Evolutionary conservation across 257 asterid species (phyloP).

Genomic region (Fraxinus excelsior): DNA sequence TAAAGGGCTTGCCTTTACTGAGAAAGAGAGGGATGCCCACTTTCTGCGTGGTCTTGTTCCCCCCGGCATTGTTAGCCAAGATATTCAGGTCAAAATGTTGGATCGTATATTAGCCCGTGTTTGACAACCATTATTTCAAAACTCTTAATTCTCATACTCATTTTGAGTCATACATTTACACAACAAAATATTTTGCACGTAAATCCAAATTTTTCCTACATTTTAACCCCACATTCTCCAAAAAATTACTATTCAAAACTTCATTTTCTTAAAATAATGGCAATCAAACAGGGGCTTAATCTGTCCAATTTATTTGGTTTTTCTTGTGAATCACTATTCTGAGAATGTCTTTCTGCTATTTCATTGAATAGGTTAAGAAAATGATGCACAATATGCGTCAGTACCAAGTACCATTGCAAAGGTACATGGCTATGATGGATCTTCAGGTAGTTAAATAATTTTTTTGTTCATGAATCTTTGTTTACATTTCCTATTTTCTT

Average conservation of each 20-base stretch:
- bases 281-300: too few relatives aligned
- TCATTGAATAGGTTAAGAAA: slow-evolving; percentile 67
- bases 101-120: neutral
- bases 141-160: neutral
- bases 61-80: slow-evolving; percentile 74
- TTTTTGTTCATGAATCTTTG: neutral
- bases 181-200: too few relatives aligned
- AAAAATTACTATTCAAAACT: too few relatives aligned
- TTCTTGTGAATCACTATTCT: slow-evolving; percentile 7
- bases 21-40: slow-evolving; percentile 95
- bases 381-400: slow-evolving; percentile 93
- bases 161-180: too few relatives aligned
- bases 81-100: slow-evolving; percentile 63
- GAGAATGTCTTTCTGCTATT: slow-evolving; percentile 14
- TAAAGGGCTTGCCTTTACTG: slow-evolving; percentile 90
- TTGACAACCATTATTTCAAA: too few relatives aligned
- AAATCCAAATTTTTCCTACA: too few relatives aligned
- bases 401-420: slow-evolving; percentile 90
- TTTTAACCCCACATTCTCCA: too few relatives aligned
- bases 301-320: neutral
- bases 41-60: slow-evolving; percentile 98
- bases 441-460: slow-evolving; percentile 68
- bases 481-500: neutral
- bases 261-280: too few relatives aligned
- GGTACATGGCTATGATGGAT: slow-evolving; percentile 99